Percentiles rank a stretch among this genome's conserved stretches.
These are phyloP conservation scores for Ganoderma lucidum DNA, from an alignment of 1,284 basidiomycete species.

Conservation along the genomic window DNA sequence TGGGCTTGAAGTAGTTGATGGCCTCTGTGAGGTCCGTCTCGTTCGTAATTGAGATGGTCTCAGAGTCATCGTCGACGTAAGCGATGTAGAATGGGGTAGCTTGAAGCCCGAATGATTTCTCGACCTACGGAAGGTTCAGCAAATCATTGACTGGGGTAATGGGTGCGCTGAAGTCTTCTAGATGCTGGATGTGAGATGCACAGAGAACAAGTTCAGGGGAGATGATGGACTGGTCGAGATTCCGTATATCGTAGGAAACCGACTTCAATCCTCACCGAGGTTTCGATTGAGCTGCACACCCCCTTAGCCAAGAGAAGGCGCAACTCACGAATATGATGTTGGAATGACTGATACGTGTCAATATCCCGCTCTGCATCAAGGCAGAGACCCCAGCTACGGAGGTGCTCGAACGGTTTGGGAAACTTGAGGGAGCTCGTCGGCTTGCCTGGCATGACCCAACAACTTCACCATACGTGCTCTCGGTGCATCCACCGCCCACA, in stretches of 20 bases:
- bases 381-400: too few species aligned
- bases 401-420: too few species aligned
- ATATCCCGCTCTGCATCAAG: too few species aligned
- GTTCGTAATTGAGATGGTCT: conserved; percentile 70
- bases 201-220: not conserved
- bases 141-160: conserved; percentile 53
- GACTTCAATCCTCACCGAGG: too few species aligned
- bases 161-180: not conserved
- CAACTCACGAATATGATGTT: too few species aligned
- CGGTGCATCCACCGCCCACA: not conserved
- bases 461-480: not conserved
- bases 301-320: too few species aligned
- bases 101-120: conserved; percentile 23
- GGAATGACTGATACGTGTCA: too few species aligned
- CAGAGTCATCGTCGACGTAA: conserved; percentile 90
- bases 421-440: too few species aligned
- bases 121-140: conserved; percentile 54
- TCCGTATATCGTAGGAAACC: too few species aligned
- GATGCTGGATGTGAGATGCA: not conserved
- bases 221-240: too few species aligned
- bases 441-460: not conserved
- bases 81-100: conserved; percentile 51
- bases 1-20: conserved; percentile 81
- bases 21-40: conserved; percentile 86
- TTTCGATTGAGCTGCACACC: too few species aligned